Evolutionary conservation across 2,329 filamentous ascomycete genomes (phyloP).

Genomic region (Trichoderma sp.): DNA sequence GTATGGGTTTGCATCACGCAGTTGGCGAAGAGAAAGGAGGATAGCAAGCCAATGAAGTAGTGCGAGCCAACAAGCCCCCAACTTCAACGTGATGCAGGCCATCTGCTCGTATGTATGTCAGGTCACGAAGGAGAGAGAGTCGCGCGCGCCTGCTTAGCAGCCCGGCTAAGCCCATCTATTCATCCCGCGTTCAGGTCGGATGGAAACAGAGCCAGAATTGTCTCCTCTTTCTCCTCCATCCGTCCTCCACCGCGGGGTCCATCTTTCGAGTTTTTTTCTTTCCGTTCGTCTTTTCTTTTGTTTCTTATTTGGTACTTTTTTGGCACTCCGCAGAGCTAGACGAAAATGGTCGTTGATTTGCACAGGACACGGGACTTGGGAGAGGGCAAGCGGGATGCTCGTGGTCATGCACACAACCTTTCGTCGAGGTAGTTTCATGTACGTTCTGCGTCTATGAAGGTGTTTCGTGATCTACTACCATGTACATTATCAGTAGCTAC

Average conservation of each 20-base stretch:
- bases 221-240: not conserved
- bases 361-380: not conserved
- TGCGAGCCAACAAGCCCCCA: too few species aligned
- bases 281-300: not conserved
- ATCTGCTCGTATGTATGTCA: not conserved
- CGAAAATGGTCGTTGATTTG: conserved; percentile 5
- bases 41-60: too few species aligned
- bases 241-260: conserved; percentile 4
- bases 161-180: not conserved
- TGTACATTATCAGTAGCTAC: too few species aligned
- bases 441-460: too few species aligned
- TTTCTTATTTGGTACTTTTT: not conserved
- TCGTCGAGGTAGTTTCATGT: not conserved
- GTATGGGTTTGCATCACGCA: too few species aligned
- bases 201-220: not conserved
- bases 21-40: too few species aligned
- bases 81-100: too few species aligned
- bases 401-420: not conserved
- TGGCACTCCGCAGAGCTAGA: conserved; percentile 15
- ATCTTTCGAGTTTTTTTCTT: not conserved
- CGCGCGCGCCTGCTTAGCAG: conserved; percentile 22
- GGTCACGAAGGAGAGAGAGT: conserved; percentile 9
- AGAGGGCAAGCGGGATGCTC: not conserved
- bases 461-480: too few species aligned
- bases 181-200: not conserved